These are phyloP conservation scores for Mycena olivaceomarginata DNA, from an alignment of 768 basidiomycete species.

Conservation along the genomic window DNA sequence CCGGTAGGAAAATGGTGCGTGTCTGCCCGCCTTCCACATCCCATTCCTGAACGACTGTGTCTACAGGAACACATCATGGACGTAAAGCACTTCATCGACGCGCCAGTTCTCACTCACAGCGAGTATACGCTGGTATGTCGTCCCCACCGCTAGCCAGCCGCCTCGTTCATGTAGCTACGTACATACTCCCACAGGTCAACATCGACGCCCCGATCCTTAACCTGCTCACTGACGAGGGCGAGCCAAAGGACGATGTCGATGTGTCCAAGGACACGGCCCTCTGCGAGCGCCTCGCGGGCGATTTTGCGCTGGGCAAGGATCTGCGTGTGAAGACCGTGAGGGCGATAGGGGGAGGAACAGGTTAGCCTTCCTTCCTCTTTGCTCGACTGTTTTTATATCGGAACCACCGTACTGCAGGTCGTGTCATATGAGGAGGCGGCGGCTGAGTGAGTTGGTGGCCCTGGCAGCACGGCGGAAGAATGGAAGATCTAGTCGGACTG, in stretches of 20 bases:
- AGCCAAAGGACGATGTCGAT: constrained; percentile 93
- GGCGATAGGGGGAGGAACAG: constrained; percentile 95
- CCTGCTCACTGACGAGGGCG: constrained; percentile 89
- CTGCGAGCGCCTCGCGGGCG: constrained; percentile 62
- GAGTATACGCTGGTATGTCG: constrained; percentile 20
- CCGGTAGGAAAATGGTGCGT: background rate
- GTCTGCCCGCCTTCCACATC: no score
- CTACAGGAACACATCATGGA: background rate
- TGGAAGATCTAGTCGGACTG: background rate
- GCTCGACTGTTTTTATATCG: background rate
- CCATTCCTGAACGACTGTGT: background rate
- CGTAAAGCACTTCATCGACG: background rate
- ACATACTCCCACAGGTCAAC: constrained; percentile 72
- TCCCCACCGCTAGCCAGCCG: background rate
- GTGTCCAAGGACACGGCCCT: constrained; percentile 88
- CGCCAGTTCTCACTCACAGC: background rate
- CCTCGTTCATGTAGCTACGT: background rate
- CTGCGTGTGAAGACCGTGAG: constrained; percentile 57
- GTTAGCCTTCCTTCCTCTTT: constrained; percentile 50
- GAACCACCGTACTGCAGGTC: background rate
- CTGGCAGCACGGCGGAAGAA: background rate
- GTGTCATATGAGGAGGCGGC: background rate
- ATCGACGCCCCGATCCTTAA: constrained; percentile 96
- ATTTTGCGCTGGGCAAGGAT: background rate
- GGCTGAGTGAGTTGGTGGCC: background rate